Conservation (phyloP, 495 filamentous ascomycete genomes). For the Penicillium roqueforti region DNA sequence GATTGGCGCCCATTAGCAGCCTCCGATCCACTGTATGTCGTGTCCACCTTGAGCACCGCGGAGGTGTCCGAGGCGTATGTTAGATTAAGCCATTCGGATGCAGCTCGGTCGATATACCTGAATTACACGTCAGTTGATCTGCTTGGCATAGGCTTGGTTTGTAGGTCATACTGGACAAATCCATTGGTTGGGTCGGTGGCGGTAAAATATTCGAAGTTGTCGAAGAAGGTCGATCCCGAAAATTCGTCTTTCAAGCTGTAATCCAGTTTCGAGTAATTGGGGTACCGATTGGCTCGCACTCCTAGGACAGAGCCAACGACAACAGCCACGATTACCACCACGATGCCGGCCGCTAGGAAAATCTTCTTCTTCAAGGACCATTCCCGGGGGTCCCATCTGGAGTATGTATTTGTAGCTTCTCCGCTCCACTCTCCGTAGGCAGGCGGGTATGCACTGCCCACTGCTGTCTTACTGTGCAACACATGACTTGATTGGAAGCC, state of each 20-base stretch:
- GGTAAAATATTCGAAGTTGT: slow-evolving; percentile 46
- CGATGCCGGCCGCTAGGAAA: slow-evolving; percentile 20
- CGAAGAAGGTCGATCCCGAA: slow-evolving; percentile 38
- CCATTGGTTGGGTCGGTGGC: slow-evolving; percentile 41
- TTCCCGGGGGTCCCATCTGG: slow-evolving; percentile 16
- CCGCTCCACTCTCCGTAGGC: neutral
- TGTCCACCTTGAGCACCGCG: slow-evolving; percentile 49
- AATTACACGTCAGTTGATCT: neutral
- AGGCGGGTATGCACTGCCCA: neutral
- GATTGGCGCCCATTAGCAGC: slow-evolving; percentile 36
- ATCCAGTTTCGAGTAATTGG: slow-evolving; percentile 40
- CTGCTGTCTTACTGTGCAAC: neutral
- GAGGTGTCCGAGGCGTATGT: slow-evolving; percentile 39
- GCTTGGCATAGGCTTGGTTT: neutral
- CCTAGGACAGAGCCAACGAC: slow-evolving; percentile 46
- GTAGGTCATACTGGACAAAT: slow-evolving; percentile 30
- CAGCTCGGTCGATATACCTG: slow-evolving; percentile 16
- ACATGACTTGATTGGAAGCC: neutral
- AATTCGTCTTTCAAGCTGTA: slow-evolving; percentile 45
- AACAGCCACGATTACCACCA: slow-evolving; percentile 42
- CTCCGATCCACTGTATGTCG: slow-evolving; percentile 24
- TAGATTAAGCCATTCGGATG: slow-evolving; percentile 34
- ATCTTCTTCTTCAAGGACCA: slow-evolving; percentile 23
- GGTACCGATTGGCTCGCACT: slow-evolving; percentile 36
- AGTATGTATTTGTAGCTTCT: neutral